Base-by-base conservation (phyloP, 2,329 filamentous ascomycete genomes). In the Botryotinia convoluta region DNA sequence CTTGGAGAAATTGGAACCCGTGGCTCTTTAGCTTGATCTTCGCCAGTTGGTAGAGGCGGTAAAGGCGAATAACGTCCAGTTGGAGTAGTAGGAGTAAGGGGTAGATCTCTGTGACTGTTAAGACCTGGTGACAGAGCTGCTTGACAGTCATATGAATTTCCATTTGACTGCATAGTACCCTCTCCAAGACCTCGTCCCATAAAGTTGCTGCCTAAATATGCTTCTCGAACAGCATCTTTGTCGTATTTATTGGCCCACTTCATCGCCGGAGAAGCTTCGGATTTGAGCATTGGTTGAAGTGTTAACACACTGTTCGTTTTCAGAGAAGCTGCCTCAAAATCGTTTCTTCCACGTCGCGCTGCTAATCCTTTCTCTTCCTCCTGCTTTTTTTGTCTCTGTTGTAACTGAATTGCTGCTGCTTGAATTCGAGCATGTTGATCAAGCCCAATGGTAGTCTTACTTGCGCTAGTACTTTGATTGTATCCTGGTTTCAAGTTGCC, bases 201-300 rank as follows among this genome's bases (percentile, higher is more conserved):
- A 76, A 87, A 89, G 65, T 84, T 85, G 80, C 97, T 91, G 63
- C 90, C 89, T 69, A 98, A 86, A 82, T 98, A 98, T n/a, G 93
- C 90, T 76, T 93, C 90, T 71, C 94, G 91, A 75, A 97, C 91
- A 12, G 91, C 87, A 79, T 96, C 91, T 83, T 96, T 97, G 83
- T 98, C 96, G 81, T 98, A 98, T 79, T 94, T 94, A 82, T 87
- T 95, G 45, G 95, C 94, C 96, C 96, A 99, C 82, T 97, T 97
- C 91, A 99, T 92, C 1, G 96, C 96, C 37, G 94, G 93, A 14
- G 93, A 96, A 29, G 95, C 95, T 81, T 97, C 96, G 71, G 87
- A 94, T 79, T 95, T 87, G 75, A 98, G 92, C 71, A 90, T 88
- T 1, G 94, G 92, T 80, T 97, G 95, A 64, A 98, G 85, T 4